phyloP scores from a whole-genome alignment of 306 rosid species.

The Hippophae rhamnoides region DNA sequence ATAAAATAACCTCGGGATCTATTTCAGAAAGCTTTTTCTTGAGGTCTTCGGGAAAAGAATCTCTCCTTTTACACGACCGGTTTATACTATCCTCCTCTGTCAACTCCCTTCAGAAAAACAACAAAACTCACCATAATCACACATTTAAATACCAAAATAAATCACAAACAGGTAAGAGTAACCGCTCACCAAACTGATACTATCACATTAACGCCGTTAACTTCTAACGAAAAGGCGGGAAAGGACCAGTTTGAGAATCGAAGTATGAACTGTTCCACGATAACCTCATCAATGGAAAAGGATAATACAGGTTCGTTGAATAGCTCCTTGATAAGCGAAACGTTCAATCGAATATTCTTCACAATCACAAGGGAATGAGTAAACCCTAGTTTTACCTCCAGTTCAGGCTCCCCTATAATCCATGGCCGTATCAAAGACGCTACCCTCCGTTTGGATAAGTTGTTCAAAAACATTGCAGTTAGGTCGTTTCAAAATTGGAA shows the following conservation, averaged over 20 bases:
- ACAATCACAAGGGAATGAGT: slow-evolving; percentile 37
- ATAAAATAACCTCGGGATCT: slow-evolving; percentile 66
- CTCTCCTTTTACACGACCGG: slow-evolving; percentile 21
- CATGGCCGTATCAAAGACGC: slow-evolving; percentile 70
- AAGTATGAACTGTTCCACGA: slow-evolving; percentile 42
- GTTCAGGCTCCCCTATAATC: slow-evolving; percentile 55
- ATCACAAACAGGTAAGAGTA: neutral
- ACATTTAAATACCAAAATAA: neutral
- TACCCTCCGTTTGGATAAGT: slow-evolving; percentile 41
- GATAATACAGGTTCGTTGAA: slow-evolving; percentile 31
- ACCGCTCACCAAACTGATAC: slow-evolving; percentile 40
- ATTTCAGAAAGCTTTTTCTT: slow-evolving; percentile 53
- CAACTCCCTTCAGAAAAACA: slow-evolving; percentile 36
- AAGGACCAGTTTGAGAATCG: slow-evolving; percentile 59
- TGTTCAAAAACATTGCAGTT: slow-evolving; percentile 36
- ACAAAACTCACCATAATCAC: neutral
- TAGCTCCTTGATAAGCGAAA: slow-evolving; percentile 44
- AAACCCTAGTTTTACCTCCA: slow-evolving; percentile 52
- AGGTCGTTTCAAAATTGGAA: neutral
- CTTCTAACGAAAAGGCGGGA: slow-evolving; percentile 50
- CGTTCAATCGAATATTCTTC: slow-evolving; percentile 44
- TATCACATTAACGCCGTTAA: slow-evolving; percentile 47
- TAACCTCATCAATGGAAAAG: slow-evolving; percentile 40
- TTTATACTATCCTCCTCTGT: slow-evolving; percentile 27
- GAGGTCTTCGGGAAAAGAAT: slow-evolving; percentile 29